Evolutionary conservation across 805 yeast genomes (phyloP).

Genomic region (Priceomyces carsonii): DNA sequence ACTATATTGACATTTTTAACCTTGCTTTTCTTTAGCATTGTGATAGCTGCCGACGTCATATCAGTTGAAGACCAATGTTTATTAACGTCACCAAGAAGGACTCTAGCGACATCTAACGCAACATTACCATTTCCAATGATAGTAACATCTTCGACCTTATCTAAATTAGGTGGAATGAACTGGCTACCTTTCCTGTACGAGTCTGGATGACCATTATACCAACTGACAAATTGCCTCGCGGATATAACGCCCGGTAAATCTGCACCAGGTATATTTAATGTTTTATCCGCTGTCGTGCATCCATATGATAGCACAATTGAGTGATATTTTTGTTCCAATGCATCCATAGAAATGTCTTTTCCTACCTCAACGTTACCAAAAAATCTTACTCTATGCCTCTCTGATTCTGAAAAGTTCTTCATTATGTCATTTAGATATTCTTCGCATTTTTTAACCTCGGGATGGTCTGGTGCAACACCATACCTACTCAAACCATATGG

Average conservation of each 20-base stretch:
- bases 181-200: conserved; percentile 32
- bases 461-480: conserved; percentile 99
- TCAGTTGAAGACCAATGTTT: conserved; percentile 70
- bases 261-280: conserved; percentile 60
- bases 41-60: conserved; percentile 62
- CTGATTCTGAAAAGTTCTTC: conserved; percentile 14
- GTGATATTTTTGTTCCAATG: conserved; percentile 60
- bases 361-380: conserved; percentile 77
- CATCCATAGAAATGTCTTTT: conserved; percentile 50
- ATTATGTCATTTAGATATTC: conserved; percentile 64
- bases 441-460: conserved; percentile 86
- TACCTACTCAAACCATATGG: conserved; percentile 90
- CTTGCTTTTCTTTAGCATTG: conserved; percentile 47
- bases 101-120: conserved; percentile 85
- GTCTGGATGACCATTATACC: conserved; percentile 93
- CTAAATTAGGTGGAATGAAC: conserved; percentile 54
- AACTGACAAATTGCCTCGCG: conserved; percentile 86
- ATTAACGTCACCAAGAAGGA: conserved; percentile 60
- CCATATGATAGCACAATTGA: conserved; percentile 84
- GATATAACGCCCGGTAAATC: conserved; percentile 66
- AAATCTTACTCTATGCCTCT: conserved; percentile 39
- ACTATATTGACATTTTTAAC: conserved; percentile 71
- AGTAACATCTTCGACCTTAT: conserved; percentile 61
- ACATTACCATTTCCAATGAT: conserved; percentile 98
- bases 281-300: conserved; percentile 57